A percentile compares a stretch with the other conserved stretches of the same genome.
Conservation (phyloP, 768 basidiomycete species). For the Exidia glandulosa region DNA sequence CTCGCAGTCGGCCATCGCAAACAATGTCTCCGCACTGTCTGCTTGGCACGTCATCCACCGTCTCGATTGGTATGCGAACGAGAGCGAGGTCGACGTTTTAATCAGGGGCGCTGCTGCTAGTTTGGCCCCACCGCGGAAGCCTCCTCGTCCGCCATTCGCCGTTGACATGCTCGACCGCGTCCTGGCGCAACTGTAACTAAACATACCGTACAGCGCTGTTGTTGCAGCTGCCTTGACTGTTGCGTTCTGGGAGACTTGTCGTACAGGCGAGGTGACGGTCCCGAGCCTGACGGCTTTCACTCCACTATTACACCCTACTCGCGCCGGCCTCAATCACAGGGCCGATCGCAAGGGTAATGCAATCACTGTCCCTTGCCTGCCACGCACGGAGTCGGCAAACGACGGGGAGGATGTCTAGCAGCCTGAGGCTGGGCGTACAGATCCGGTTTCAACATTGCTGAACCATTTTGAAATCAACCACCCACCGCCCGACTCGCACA, state of each 20-base stretch:
- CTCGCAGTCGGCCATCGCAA: conserved; percentile 20
- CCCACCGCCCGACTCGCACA: conserved; percentile 12
- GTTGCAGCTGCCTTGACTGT: conserved; percentile 29
- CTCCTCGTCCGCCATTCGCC: conserved; percentile 22
- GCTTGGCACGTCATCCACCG: conserved; percentile 40
- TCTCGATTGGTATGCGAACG: conserved; percentile 18
- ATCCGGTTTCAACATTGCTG: conserved; percentile 14
- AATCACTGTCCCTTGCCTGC: conserved; percentile 18
- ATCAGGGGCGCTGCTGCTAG: conserved; percentile 19
- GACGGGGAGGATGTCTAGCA: conserved; percentile 23
- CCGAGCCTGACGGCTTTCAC: conserved; percentile 21
- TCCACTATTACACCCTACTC: conserved; percentile 19
- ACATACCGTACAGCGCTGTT: conserved; percentile 21
- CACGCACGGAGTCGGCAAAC: conserved; percentile 15
- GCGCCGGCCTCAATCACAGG: conserved; percentile 6
- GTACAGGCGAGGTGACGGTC: conserved; percentile 29
- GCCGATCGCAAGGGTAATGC: conserved; percentile 14
- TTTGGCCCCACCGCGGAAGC: conserved; percentile 20
- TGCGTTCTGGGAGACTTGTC: conserved; percentile 23
- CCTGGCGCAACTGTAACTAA: conserved; percentile 13
- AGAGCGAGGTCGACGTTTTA: conserved; percentile 14
- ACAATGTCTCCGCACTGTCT: conserved; percentile 26
- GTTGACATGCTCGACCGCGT: conserved; percentile 14
- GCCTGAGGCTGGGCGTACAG: conserved; percentile 15
- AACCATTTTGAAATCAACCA: conserved; percentile 23